Base-by-base conservation (phyloP, 176 grass and related monocot species). In the bread wheat (Triticum aestivum) region DNA sequence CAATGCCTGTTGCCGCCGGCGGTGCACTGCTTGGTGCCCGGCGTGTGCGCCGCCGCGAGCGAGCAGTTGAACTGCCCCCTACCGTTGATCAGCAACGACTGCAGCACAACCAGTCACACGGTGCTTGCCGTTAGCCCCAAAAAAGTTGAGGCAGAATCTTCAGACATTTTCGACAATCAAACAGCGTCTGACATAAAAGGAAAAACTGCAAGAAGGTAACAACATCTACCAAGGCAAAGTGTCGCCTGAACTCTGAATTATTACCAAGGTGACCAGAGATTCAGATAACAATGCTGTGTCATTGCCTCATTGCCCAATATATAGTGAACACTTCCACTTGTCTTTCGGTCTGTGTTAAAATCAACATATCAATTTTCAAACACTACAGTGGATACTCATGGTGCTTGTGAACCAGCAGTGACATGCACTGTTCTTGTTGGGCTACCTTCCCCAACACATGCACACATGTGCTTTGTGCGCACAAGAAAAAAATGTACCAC, bases 11-110 rank as follows among this genome's bases (percentile, higher is more conserved):
- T 87, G 39, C 81, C 77, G n/a, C 73, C 83, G 34, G 51, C 76
- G 70, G 76, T 45, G 82, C 95, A 97, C 26, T 79, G 84, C 12
- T 37, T 79, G 54, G 66, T 71, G 1, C 85, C 90, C 11, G 26
- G 13, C 3, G 67, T 85, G 69, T 88, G 73, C 86, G 86, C 82
- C 66, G 90, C 87, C 8, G 92, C 89, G 23, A 93, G 83, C 39
- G 95, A 93, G 79, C 95, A 98, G 78, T 95, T 87, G 85, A 84
- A 90, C 77, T 98, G 95, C 5, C 95, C 95, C 35, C 87, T 84
- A 5, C 93, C 95, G 33, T 98, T 98, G 80, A 98, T 98, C 84
- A 98, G 83, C 77, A 98, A 68, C 2, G 80, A 91, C 93, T 98
- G 93, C 85, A 95, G 93, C 85, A 95, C 20, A 17, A 78, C 27